Evolutionary conservation across 1,284 basidiomycete genomes (phyloP).

Genomic region (Pseudozyma tsukubaensis): DNA sequence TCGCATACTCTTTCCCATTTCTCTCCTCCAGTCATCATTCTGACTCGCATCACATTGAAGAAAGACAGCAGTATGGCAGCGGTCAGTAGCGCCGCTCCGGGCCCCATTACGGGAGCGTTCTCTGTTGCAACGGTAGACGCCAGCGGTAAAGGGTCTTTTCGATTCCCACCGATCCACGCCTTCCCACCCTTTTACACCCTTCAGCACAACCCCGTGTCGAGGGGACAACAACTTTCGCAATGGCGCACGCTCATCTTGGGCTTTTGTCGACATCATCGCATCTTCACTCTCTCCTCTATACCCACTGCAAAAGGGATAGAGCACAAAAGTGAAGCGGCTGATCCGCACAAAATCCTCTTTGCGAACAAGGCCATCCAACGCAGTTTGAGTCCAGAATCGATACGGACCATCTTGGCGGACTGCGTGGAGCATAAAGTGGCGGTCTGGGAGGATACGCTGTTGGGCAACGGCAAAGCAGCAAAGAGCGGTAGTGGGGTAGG

Average conservation of each 20-base stretch:
- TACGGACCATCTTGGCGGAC: constrained; percentile 44
- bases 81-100: no score
- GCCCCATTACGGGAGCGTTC: no score
- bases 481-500: no score
- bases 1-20: no score
- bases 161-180: constrained; percentile 71
- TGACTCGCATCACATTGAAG: no score
- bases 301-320: constrained; percentile 10
- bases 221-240: constrained; percentile 70
- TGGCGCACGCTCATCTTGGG: constrained; percentile 71
- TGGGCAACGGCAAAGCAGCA: constrained; percentile 53
- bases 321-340: constrained; percentile 1
- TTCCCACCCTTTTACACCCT: constrained; percentile 74
- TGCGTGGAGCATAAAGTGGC: constrained; percentile 55
- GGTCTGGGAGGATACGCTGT: constrained; percentile 32
- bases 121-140: constrained; percentile 2
- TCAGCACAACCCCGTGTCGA: constrained; percentile 72
- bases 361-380: constrained; percentile 41
- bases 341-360: constrained; percentile 34
- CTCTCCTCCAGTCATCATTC: no score
- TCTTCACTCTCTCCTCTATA: constrained; percentile 69
- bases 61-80: no score
- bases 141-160: constrained; percentile 56
- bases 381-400: constrained; percentile 36
- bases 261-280: constrained; percentile 69